Evolutionary conservation across 129 eudicot species (phyloP), one percentile per base, ranked within the genome.

Genomic region (Saposhnikovia divaricata): DNA sequence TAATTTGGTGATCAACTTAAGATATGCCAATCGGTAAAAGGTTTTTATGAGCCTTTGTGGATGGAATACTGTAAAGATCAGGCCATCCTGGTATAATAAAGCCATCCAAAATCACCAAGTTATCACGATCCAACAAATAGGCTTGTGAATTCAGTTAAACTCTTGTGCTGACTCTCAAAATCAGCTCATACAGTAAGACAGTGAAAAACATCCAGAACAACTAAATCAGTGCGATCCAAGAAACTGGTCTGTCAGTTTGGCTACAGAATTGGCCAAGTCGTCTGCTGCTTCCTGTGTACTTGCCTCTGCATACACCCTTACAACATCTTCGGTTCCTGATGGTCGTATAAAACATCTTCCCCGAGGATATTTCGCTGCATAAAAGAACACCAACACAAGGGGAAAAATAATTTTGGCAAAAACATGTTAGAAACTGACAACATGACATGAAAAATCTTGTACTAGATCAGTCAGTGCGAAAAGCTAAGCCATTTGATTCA

Each of bases 291-390:
- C 95, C 77, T 93, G 95, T 25, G 92, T 89, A 48, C 63, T 80
- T 18, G 98, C 97, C 82, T 93, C 98, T 28, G 98, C 97, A 77
- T 93, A 93, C 14, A 93, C 93, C 85, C 98, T 85, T 18, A 93
- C 87, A 2, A 89, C 97, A 61, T 93, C 98, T 84, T 93, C 98
- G 43, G 97, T 93, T 81, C 98, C 95, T 12, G 94, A 93, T 72
- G 98, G 98, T 37, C 98, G 85, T 80, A 93, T 88, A 87, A 93
- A 93, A 78, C 98, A 91, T 82, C 98, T 87, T 7, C 97, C 98
- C 65, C 80, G 84, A 5, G 78, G 76, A 73, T 86, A 88, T 68
- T 91, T 93, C 40, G 81, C 98, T 93, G 89, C 77, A 31, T 42
- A 4, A 51, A 63, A 57, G 57, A 46, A 7, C 31, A 2, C 34